A percentile compares a stretch with the other conserved stretches of the same genome.
phyloP scores from a whole-genome alignment of 768 basidiomycete species.

The Boletus insuetus region DNA sequence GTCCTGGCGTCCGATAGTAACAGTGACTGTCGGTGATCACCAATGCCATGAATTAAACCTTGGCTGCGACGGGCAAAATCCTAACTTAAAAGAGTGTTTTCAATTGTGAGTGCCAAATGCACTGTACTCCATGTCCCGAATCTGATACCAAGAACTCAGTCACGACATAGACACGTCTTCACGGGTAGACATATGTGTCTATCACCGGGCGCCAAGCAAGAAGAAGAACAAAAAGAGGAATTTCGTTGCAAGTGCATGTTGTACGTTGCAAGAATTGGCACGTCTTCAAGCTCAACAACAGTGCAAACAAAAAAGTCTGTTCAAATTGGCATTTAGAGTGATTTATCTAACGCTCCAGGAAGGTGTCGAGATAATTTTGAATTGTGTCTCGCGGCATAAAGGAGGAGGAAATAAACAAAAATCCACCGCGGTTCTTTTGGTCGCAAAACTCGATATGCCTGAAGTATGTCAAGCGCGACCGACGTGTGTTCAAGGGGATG shows the following conservation, averaged over 20 bases:
- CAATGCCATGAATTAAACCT: slow-evolving; percentile 54
- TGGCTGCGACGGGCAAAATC: slow-evolving; percentile 68
- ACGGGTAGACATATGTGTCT: slow-evolving; percentile 51
- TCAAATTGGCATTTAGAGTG: neutral
- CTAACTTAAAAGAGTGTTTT: slow-evolving; percentile 56
- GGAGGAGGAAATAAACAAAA: slow-evolving; percentile 9
- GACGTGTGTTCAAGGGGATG: neutral
- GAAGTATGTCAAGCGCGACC: neutral
- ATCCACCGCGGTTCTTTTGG: slow-evolving; percentile 1
- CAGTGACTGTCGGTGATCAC: slow-evolving; percentile 52
- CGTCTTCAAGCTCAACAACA: slow-evolving; percentile 43
- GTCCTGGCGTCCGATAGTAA: slow-evolving; percentile 66
- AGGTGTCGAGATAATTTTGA: slow-evolving; percentile 46
- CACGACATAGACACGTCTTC: slow-evolving; percentile 39
- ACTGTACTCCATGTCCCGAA: neutral
- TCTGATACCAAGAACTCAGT: slow-evolving; percentile 28
- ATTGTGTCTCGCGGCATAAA: slow-evolving; percentile 25
- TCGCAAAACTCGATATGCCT: slow-evolving; percentile 23
- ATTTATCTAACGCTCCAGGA: slow-evolving; percentile 13
- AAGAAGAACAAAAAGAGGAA: slow-evolving; percentile 55
- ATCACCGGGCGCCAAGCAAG: slow-evolving; percentile 58
- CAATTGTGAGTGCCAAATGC: slow-evolving; percentile 43
- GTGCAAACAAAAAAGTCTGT: slow-evolving; percentile 43
- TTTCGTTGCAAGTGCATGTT: slow-evolving; percentile 50
- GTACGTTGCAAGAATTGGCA: slow-evolving; percentile 52